Base-by-base conservation (phyloP, 805 yeast species). In the Blastobotrys chiropterorum region DNA sequence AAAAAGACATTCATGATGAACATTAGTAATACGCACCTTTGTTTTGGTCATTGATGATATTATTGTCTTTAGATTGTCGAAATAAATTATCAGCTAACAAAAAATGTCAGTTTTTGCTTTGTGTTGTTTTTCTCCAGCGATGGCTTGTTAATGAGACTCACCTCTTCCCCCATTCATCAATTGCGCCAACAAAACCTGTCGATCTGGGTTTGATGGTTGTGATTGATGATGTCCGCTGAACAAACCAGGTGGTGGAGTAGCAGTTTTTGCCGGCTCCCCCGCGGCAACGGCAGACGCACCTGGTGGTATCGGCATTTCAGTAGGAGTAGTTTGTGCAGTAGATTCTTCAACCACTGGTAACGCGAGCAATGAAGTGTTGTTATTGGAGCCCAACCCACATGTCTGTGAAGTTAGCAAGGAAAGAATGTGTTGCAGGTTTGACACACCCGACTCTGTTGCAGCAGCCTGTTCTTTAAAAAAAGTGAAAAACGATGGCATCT, bases 161-260 rank as follows among this genome's bases (percentile, higher is more conserved):
- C 56, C 54, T 48, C 45, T 47, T 47, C 85, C 86, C 26, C 95
- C 95, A 60, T 84, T 83, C 82, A 90, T 83, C 64, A 90, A 73
- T 67, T 89, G 97, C 53, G 82, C 87, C 60, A 90, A 75, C 62
- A 90, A 75, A 64, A 89, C 96, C 41, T 89, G 82, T 54, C 90
- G 84, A 47, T 86, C 81, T 55, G 59, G 50, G 45, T 41, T 48
- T 38, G 51, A 48, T 15, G 50, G 47, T 47, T 48, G 49, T 40
- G 42, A 55, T 47, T 43, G 46, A 14, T 17, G 30, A 6, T 54
- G 64, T 59, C 14, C 54, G 38, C 62, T 56, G 59, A 81, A 79
- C 59, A 83, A 73, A 3, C 90, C 90, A 40, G 90, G 90, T 3
- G 89, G 86, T 26, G 86, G 85, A 2, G 87, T 78, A 15, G 79